phyloP scores from a whole-genome alignment of 192 early-diverging fungal genomes.

The Kappamyces sp. region DNA sequence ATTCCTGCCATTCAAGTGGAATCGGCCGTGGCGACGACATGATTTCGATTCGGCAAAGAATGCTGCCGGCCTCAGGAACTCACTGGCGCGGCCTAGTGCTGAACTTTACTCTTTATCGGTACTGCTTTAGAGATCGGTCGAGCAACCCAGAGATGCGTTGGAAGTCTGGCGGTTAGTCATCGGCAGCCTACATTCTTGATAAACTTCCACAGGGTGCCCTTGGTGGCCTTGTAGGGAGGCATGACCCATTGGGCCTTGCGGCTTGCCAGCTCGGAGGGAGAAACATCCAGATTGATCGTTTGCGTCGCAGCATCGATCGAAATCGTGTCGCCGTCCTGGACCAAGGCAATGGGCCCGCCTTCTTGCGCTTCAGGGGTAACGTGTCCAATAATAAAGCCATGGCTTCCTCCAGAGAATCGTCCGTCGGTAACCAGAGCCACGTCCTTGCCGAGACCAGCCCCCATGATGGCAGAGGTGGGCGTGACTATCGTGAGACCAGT shows the following conservation, averaged over 20 bases:
- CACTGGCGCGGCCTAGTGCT: too few relatives aligned
- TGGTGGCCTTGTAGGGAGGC: conserved; percentile 82
- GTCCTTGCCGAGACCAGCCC: conserved; percentile 94
- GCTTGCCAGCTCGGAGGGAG: conserved; percentile 68
- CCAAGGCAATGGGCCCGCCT: conserved; percentile 91
- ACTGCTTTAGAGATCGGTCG: conserved; percentile 30
- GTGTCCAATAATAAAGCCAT: conserved; percentile 99
- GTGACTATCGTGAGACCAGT: conserved; percentile 54
- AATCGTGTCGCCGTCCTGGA: conserved; percentile 85
- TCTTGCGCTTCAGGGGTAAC: conserved; percentile 96
- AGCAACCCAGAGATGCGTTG: conserved; percentile 41
- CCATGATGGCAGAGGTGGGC: conserved; percentile 97
- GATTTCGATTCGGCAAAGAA: too few relatives aligned
- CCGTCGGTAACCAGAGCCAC: conserved; percentile 97
- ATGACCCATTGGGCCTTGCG: conserved; percentile 68
- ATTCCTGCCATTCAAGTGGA: too few relatives aligned
- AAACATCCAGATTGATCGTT: conserved; percentile 69
- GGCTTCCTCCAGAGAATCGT: conserved; percentile 96
- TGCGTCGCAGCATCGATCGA: conserved; percentile 80
- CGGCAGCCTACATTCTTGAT: conserved; percentile 50
- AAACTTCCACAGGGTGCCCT: conserved; percentile 90
- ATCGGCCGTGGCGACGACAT: too few relatives aligned
- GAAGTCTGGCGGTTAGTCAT: conserved; percentile 21
- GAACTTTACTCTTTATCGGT: too few relatives aligned
- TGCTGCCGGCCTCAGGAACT: too few relatives aligned